Percentiles rank a stretch among this genome's conserved stretches.
phyloP scores from a whole-genome alignment of 495 filamentous ascomycete species.

The Penicillium crystallinum region DNA sequence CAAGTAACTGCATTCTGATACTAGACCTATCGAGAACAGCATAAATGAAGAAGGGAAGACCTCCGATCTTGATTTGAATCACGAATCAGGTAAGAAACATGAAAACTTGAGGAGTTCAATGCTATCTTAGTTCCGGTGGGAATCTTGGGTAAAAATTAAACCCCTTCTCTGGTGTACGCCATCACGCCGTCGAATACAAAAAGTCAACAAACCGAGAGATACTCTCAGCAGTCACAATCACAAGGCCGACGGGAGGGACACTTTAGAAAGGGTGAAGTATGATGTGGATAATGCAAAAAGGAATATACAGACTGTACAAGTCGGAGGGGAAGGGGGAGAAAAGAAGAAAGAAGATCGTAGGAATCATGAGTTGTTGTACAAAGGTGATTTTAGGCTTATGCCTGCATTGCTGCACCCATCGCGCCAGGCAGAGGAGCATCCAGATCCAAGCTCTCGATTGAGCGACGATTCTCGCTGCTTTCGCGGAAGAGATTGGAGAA shows the following conservation, averaged over 20 bases:
- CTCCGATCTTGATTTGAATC: neutral
- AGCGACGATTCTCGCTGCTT: constrained; percentile 61
- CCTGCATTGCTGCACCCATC: constrained; percentile 26
- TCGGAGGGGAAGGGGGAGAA: neutral
- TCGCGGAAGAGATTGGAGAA: constrained; percentile 81
- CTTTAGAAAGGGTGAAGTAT: neutral
- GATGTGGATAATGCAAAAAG: neutral
- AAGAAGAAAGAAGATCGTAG: neutral
- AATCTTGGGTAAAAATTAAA: constrained; percentile 22
- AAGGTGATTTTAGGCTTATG: constrained; percentile 8
- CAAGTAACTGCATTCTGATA: neutral
- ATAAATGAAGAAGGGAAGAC: neutral
- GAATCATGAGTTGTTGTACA: constrained; percentile 20
- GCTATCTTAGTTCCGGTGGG: constrained; percentile 19
- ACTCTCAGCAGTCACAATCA: neutral
- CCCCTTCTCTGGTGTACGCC: constrained; percentile 16
- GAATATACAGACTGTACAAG: constrained; percentile 14
- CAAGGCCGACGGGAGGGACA: neutral
- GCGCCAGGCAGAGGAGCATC: constrained; percentile 53
- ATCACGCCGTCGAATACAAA: constrained; percentile 16
- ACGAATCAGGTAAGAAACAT: neutral
- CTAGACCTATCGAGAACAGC: neutral
- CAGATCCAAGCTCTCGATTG: constrained; percentile 77
- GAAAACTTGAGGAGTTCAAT: neutral
- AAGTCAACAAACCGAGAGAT: neutral